These are phyloP conservation scores for Pholiota microspora DNA, from an alignment of 768 basidiomycete genomes.

Conservation along the genomic window DNA sequence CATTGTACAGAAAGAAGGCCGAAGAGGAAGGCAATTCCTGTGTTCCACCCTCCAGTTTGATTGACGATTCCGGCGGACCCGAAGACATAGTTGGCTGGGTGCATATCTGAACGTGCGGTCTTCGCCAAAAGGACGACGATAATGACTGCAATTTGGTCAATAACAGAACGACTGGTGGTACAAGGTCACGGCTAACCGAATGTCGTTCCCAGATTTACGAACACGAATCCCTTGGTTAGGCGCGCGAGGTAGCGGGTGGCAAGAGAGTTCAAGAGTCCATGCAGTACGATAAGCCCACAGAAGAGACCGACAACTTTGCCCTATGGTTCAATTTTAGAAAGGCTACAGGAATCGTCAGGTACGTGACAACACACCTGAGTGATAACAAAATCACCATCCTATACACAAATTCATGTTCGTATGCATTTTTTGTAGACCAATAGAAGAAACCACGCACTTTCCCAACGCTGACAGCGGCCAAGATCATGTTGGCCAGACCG, in stretches of 20 bases:
- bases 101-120: conserved; percentile 75
- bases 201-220: conserved; percentile 83
- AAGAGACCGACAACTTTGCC: conserved; percentile 82
- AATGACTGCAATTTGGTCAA: conserved; percentile 49
- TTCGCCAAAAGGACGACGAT: conserved; percentile 81
- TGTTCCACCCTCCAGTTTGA: conserved; percentile 76
- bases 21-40: conserved; percentile 80
- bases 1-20: conserved; percentile 86
- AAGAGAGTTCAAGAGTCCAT: conserved; percentile 75
- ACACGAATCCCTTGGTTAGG: conserved; percentile 77
- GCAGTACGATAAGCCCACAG: conserved; percentile 69
- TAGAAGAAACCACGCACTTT: too few species aligned
- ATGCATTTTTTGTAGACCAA: too few species aligned
- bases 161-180: neutral
- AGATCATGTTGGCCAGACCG: conserved; percentile 75
- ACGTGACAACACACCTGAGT: conserved; percentile 36
- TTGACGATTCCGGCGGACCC: conserved; percentile 73
- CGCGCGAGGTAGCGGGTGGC: conserved; percentile 74
- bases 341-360: neutral
- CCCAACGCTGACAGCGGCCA: conserved; percentile 69
- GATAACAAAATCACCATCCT: conserved; percentile 59
- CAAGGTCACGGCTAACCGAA: conserved; percentile 42
- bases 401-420: conserved; percentile 7
- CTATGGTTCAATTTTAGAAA: conserved; percentile 16
- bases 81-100: conserved; percentile 77